Evolutionary conservation across 495 filamentous ascomycete genomes (phyloP).

Genomic region (Massariosphaeria phaeospora): DNA sequence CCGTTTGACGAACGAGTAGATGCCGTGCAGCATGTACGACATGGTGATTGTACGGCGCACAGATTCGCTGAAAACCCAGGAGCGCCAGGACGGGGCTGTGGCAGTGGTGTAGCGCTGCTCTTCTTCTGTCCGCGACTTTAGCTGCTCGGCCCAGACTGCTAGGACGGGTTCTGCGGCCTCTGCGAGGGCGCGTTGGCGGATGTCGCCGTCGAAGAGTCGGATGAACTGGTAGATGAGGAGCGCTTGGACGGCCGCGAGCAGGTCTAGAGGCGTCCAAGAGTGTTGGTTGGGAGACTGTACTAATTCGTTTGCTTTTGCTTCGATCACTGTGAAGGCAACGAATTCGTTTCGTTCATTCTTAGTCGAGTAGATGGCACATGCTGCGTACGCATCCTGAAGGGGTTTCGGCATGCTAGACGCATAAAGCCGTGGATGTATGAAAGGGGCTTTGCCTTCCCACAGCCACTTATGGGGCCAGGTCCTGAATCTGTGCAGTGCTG

Average conservation of each 20-base stretch:
- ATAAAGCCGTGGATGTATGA: constrained; percentile 22
- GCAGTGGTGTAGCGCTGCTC: constrained; percentile 9
- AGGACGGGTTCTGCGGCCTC: constrained; percentile 47
- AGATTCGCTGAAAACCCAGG: constrained; percentile 47
- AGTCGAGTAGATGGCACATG: constrained; percentile 29
- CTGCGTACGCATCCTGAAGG: constrained; percentile 29
- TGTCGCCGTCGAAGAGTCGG: constrained; percentile 54
- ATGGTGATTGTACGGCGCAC: constrained; percentile 46
- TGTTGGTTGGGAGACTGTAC: constrained; percentile 12
- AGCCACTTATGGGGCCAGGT: constrained; percentile 28
- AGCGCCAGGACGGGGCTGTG: constrained; percentile 33
- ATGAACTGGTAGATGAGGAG: constrained; percentile 52
- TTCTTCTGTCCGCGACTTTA: constrained; percentile 30
- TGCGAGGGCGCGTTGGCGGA: constrained; percentile 46
- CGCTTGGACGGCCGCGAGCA: constrained; percentile 46
- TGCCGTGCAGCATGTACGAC: constrained; percentile 39
- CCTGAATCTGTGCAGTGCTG: constrained; percentile 22
- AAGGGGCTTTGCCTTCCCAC: constrained; percentile 27
- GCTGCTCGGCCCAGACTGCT: constrained; percentile 40
- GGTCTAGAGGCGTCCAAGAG: constrained; percentile 24
- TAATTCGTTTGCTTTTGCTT: constrained; percentile 25
- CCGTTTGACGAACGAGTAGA: constrained; percentile 42
- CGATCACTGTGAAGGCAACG: constrained; percentile 27
- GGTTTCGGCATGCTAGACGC: constrained; percentile 16
- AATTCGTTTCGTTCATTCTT: constrained; percentile 15